Conservation (phyloP, 2,329 filamentous ascomycete species). For the Chaetomium sp. region DNA sequence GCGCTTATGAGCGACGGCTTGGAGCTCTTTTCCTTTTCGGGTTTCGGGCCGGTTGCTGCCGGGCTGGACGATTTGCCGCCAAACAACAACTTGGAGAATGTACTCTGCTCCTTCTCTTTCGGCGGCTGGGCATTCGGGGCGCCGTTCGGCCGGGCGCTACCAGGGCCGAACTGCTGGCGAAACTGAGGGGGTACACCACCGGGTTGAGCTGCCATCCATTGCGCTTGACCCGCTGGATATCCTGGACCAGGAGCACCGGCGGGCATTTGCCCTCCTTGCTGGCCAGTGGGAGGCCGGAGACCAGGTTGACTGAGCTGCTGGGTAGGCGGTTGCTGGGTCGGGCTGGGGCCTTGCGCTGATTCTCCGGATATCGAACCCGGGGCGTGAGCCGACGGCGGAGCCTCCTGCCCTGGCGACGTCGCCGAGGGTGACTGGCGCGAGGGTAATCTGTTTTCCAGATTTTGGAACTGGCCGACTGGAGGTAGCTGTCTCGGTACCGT, state of each 20-base stretch:
- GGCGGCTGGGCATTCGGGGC: conserved; percentile 14
- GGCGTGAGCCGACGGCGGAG: conserved; percentile 1
- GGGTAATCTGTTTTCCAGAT: background rate
- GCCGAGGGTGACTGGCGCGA: conserved; percentile 20
- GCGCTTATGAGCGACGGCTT: conserved; percentile 33
- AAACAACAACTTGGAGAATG: conserved; percentile 35
- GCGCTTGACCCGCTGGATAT: conserved; percentile 19
- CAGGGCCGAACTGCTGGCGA: conserved; percentile 21
- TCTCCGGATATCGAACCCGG: conserved; percentile 21
- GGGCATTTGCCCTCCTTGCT: conserved; percentile 17
- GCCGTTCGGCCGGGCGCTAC: conserved; percentile 21
- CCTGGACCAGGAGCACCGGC: conserved; percentile 16
- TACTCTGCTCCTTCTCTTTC: conserved; percentile 37
- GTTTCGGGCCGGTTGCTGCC: conserved; percentile 23
- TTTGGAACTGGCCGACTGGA: background rate
- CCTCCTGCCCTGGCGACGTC: conserved; percentile 8
- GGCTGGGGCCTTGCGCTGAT: conserved; percentile 7
- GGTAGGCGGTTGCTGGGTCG: conserved; percentile 19
- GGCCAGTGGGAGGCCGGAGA: conserved; percentile 8
- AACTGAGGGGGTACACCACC: conserved; percentile 18
- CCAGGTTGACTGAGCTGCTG: conserved; percentile 28
- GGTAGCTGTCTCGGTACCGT: background rate
- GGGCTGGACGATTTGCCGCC: conserved; percentile 26
- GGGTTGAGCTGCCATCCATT: conserved; percentile 22
- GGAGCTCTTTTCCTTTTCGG: conserved; percentile 32